A percentile compares a stretch with the other conserved stretches of the same genome.
Conservation (phyloP, 2,329 filamentous ascomycete species). For the Penicillium glabrum region DNA sequence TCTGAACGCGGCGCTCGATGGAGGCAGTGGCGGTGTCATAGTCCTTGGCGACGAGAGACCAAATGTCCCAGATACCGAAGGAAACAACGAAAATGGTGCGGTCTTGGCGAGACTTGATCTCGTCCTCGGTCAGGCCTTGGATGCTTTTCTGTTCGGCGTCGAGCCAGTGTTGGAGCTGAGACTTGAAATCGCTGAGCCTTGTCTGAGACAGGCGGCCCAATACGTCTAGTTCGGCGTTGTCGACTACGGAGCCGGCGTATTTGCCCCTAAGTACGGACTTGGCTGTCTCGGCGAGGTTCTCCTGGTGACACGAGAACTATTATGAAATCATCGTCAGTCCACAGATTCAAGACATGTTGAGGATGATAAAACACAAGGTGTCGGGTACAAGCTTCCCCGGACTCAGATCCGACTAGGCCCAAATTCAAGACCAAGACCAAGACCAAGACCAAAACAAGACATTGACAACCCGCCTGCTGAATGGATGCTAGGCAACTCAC, state of each 20-base stretch:
- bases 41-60: conserved; percentile 32
- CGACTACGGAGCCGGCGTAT: conserved; percentile 32
- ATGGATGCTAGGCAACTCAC: conserved; percentile 20
- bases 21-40: conserved; percentile 26
- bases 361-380: not conserved
- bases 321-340: not conserved
- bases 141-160: conserved; percentile 29
- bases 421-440: not conserved
- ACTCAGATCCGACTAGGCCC: not conserved
- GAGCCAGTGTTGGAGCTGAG: conserved; percentile 38
- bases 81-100: conserved; percentile 37
- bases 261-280: conserved; percentile 22
- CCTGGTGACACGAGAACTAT: conserved; percentile 36
- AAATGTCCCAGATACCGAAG: conserved; percentile 43
- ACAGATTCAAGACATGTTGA: not conserved
- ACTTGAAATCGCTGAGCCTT: conserved; percentile 36
- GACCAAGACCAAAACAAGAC: not conserved
- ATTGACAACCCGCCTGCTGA: not conserved
- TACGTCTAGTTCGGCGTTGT: conserved; percentile 32
- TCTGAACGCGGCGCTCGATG: conserved; percentile 31
- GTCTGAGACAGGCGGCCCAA: conserved; percentile 26
- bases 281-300: conserved; percentile 34
- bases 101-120: conserved; percentile 25
- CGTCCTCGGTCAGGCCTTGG: conserved; percentile 20
- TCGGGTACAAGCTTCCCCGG: conserved; percentile 1